Percentiles rank a stretch among this genome's conserved stretches.
These are phyloP conservation scores for Ophiostoma angusticollis DNA, from an alignment of 2,329 filamentous ascomycete species.

Conservation along the genomic window DNA sequence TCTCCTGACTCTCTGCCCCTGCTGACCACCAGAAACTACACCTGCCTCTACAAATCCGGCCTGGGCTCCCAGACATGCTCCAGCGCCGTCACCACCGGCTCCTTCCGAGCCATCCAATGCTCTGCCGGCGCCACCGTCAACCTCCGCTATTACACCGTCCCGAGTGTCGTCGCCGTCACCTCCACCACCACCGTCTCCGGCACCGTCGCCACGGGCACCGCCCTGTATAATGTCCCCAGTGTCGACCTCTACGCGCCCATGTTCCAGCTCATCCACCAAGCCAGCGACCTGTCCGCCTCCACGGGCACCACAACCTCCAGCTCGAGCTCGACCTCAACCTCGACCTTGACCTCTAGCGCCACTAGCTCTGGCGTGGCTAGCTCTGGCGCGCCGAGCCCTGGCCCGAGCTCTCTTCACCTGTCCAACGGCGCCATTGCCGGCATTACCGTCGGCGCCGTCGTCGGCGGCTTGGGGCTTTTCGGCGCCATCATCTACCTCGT, in stretches of 20 bases:
- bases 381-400: too few species aligned
- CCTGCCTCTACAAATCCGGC: conserved; percentile 1
- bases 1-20: not conserved
- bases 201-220: not conserved
- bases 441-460: conserved; percentile 3
- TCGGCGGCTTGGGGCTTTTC: conserved; percentile 1
- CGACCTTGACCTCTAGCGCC: not conserved
- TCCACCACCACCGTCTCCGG: conserved; percentile 4
- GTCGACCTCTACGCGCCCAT: conserved; percentile 16
- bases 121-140: conserved; percentile 12
- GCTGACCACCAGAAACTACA: conserved; percentile 13
- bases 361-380: not conserved
- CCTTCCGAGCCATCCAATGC: conserved; percentile 15
- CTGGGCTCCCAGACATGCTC: conserved; percentile 9
- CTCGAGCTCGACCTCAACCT: too few species aligned
- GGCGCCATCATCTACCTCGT: not conserved
- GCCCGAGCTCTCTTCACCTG: not conserved
- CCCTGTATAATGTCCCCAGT: too few species aligned
- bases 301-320: not conserved
- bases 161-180: conserved; percentile 11
- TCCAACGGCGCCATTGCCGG: conserved; percentile 3
- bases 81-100: conserved; percentile 10
- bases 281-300: conserved; percentile 1
- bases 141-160: conserved; percentile 8
- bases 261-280: conserved; percentile 19